Evolutionary conservation across 2,329 filamentous ascomycete species (phyloP), one percentile per base, ranked within the genome.

Genomic region (Penicillium griseofulvum): DNA sequence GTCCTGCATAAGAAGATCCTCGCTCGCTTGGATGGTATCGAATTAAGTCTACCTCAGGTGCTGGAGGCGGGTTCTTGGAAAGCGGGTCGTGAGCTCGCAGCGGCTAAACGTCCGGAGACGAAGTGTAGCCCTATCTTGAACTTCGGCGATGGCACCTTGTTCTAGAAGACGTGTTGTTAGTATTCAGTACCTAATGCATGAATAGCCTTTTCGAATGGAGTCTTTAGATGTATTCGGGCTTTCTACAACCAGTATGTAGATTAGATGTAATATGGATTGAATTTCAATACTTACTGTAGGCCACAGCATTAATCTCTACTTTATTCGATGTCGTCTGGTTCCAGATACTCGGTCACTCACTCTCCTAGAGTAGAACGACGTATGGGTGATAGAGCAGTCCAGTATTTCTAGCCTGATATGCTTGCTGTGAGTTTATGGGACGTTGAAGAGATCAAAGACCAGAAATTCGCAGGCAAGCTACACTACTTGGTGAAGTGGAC

Each of bases 31-130:
- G 66, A 74, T 54, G 70, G 73, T 1, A 64, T 75, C 5, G 57
- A 68, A 31, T 50, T 83, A 49, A 77, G 65, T 38, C 72, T 83
- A 68, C 74, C 80, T 0, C 81, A 83, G 64, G 68, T 83, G 60
- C 61, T 83, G 1, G 81, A 83, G 53, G 80, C 80, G 5, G 81
- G 81, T 0, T 79, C 77, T 1, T 83, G 81, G 81, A 83, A 83
- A 58, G 69, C 67, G 5, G 72, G 72, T 1, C 63, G 74, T n/a
- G 70, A 74, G 48, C 51, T 74, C 37, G 73, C 72, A 11, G 72
- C 71, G 0, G 56, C 68, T 50, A 64, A 59, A 29, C 61, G 73
- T 10, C 71, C 72, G 1, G 53, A 65, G 42, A 73, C 67, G 0
- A 69, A 66, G 53, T 71, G 67, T 1, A 74, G 73, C 52, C 74